These are phyloP conservation scores for Micromonas pusilla DNA, from an alignment of 139 green algal species.

Conservation along the genomic window DNA sequence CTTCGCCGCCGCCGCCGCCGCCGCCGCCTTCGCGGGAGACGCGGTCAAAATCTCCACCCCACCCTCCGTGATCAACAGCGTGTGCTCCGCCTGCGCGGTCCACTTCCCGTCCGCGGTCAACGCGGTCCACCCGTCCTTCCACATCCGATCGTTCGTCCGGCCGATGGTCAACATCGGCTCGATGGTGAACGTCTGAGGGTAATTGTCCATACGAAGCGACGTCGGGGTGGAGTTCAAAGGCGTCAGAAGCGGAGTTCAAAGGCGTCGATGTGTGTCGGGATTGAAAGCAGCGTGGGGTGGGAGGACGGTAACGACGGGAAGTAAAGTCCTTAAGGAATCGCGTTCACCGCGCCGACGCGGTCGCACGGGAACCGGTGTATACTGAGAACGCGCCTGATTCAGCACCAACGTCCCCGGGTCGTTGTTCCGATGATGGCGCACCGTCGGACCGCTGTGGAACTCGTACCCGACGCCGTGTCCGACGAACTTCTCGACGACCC, in stretches of 20 bases:
- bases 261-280: too few relatives aligned
- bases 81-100: constrained; percentile 92
- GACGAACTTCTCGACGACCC: constrained; percentile 31
- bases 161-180: constrained; percentile 83
- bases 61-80: constrained; percentile 79
- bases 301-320: too few relatives aligned
- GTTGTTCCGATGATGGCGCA: constrained; percentile 62
- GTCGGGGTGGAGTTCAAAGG: too few relatives aligned
- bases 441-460: constrained; percentile 81
- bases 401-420: constrained; percentile 4
- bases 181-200: constrained; percentile 97
- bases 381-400: too few relatives aligned
- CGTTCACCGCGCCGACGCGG: too few relatives aligned
- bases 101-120: constrained; percentile 80
- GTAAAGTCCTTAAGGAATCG: too few relatives aligned
- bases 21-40: background rate
- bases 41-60: constrained; percentile 82
- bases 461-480: constrained; percentile 83
- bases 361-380: too few relatives aligned
- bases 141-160: constrained; percentile 12
- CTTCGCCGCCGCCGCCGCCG: too few relatives aligned
- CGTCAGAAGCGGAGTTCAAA: too few relatives aligned
- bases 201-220: too few relatives aligned
- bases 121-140: constrained; percentile 84
- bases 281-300: too few relatives aligned